These are phyloP conservation scores for Sungouiella blattae DNA, from an alignment of 805 yeast genomes.

Conservation along the genomic window DNA sequence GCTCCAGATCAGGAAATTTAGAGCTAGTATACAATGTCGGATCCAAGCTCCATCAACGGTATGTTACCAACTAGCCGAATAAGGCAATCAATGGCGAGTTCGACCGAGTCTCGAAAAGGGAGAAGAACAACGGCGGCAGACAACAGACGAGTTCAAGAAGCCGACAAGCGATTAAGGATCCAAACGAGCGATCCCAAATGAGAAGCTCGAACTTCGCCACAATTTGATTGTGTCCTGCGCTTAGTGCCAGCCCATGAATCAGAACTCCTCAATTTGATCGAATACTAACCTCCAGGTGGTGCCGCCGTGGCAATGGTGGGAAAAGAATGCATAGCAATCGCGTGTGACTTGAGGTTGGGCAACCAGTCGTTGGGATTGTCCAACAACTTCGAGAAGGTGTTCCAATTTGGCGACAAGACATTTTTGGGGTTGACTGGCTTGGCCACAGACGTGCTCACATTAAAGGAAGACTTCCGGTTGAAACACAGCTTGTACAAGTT, in stretches of 20 bases:
- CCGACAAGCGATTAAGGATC: not conserved
- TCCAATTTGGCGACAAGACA: conserved; percentile 74
- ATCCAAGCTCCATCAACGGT: conserved; percentile 76
- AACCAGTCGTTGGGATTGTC: conserved; percentile 89
- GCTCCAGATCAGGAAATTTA: no score
- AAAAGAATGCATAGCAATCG: conserved; percentile 97
- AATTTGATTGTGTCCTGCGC: no score
- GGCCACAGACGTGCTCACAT: conserved; percentile 89
- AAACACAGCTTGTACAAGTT: conserved; percentile 86
- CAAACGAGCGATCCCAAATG: not conserved
- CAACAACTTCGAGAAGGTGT: conserved; percentile 89
- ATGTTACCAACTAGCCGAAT: conserved; percentile 20
- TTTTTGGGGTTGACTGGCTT: conserved; percentile 92
- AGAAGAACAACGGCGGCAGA: not conserved
- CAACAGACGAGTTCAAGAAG: not conserved
- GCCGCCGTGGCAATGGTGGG: conserved; percentile 98
- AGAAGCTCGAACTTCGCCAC: no score
- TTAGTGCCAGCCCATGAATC: no score
- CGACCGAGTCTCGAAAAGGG: no score
- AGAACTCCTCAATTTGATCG: no score
- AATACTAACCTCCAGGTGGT: conserved; percentile 57
- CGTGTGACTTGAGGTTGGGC: conserved; percentile 91
- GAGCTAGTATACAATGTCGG: no score
- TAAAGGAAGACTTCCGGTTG: conserved; percentile 74
- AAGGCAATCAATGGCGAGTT: no score